A percentile compares a stretch with the other conserved stretches of the same genome.
Conservation (phyloP, 148 eudicot species). For the Nepenthes mirabilis region DNA sequence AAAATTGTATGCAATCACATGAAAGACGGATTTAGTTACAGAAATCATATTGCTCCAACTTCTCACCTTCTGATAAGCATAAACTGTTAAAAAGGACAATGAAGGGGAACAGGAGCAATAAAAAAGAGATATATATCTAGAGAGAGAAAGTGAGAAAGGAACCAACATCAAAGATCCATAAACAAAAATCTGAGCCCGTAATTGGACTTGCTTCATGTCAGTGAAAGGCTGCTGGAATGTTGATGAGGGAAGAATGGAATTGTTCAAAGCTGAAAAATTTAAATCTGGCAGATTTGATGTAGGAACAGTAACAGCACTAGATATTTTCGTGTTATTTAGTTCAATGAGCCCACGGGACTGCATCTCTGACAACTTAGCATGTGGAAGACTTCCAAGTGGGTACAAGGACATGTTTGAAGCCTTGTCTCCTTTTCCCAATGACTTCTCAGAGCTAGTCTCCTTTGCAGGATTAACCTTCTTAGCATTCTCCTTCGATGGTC, state of each 20-base stretch:
- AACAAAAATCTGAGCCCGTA: conserved; percentile 97
- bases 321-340: too few relatives aligned
- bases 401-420: too few relatives aligned
- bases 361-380: too few relatives aligned
- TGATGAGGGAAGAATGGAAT: conserved; percentile 26
- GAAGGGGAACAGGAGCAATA: too few relatives aligned
- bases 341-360: too few relatives aligned
- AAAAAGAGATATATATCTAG: conserved; percentile 3
- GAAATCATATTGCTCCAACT: too few relatives aligned
- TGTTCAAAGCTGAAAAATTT: conserved; percentile 26
- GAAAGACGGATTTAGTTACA: too few relatives aligned
- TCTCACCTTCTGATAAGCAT: too few relatives aligned
- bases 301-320: conserved; percentile 14
- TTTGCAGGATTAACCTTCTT: too few relatives aligned
- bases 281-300: conserved; percentile 47
- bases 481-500: conserved; percentile 18
- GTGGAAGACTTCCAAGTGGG: too few relatives aligned
- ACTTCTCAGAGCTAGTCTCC: conserved; percentile 41
- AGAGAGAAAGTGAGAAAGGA: conserved; percentile 16
- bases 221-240: conserved; percentile 66
- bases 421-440: conserved; percentile 13
- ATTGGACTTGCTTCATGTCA: conserved; percentile 85
- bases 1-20: too few relatives aligned
- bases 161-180: conserved; percentile 85
- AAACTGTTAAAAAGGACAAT: too few relatives aligned